Base-by-base conservation (phyloP, 2,329 filamentous ascomycete species). In the Xylariales sp. region DNA sequence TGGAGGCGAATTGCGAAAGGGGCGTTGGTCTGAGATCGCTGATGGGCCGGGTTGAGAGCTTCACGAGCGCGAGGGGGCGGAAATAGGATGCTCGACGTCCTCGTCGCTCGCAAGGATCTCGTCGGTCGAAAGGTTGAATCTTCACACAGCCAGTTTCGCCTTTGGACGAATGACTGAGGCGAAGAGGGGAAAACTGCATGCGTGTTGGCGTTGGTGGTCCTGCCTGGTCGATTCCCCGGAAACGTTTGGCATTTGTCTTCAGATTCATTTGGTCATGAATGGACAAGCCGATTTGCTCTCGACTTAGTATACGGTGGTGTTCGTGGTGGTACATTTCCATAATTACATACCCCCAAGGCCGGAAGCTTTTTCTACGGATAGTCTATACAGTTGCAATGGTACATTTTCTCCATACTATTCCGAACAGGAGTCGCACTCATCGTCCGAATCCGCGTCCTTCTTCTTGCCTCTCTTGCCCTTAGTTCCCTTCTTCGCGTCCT, bases 1-100 rank as follows among this genome's bases (percentile, higher is more conserved):
- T 97, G 42, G 82, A 85, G 64, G 73, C 61, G 8, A 93, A 94
- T 61, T 86, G 84, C 50, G 90, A 95, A 68, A 84, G 82, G 56
- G 90, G 90, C 0, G 66, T 86, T 56, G 64, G 88, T 35, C 70
- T 96, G 56, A 84, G 88, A 62, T 79, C 71, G 18, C 66, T 82
- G 25, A 71, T 95, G 51, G 73, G 73, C 45, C 84, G 80, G 58
- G 64, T 84, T 11, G 80, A 84, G 65, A 66, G 22, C 12, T 51
- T 52, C 48, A 54, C 54, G n/a, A 49, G 36, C 49, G 55, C 54
- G n/a, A 47, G 39, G 24, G 40, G 29, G 15, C 42, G 47, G 25
- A 31, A 49, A 43, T 48, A 52, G 39, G 31, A 35, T n/a, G 19
- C 8, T 14, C 38, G 38, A 18, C 28, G 36, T 14, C 27, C 36